Evolutionary conservation across 176 grass and related monocot species (phyloP).

Genomic region (Rhynchospora pubera): DNA sequence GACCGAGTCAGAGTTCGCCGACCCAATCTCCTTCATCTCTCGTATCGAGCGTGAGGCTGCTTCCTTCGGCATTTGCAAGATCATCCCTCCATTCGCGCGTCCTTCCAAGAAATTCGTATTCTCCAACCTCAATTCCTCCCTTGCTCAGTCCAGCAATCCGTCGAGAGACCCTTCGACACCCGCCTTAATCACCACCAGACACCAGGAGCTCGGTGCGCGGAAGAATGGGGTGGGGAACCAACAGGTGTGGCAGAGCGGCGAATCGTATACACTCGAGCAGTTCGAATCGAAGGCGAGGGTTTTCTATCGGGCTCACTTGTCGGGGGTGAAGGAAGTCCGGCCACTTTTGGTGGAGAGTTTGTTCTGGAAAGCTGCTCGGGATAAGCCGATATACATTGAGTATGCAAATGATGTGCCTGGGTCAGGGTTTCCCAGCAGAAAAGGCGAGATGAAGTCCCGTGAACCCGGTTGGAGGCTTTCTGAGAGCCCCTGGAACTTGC

Average conservation of each 20-base stretch:
- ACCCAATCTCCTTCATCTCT: constrained; percentile 95
- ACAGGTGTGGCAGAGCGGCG: constrained; percentile 96
- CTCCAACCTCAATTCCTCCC: constrained; percentile 70
- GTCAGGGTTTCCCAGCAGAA: constrained; percentile 54
- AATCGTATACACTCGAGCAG: constrained; percentile 74
- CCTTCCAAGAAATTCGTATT: constrained; percentile 80
- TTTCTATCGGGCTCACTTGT: constrained; percentile 50
- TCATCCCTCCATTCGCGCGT: constrained; percentile 66
- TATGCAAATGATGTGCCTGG: constrained; percentile 97
- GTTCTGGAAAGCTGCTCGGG: constrained; percentile 65
- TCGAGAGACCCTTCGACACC: background rate
- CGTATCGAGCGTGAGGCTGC: constrained; percentile 76
- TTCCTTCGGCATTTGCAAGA: constrained; percentile 96
- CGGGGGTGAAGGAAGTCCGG: constrained; percentile 45
- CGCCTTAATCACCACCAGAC: constrained; percentile 50
- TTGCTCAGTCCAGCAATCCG: constrained; percentile 22
- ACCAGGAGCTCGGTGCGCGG: constrained; percentile 62
- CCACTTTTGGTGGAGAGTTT: constrained; percentile 65
- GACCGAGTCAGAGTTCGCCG: constrained; percentile 92
- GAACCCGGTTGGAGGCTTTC: constrained; percentile 56
- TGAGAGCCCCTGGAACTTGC: constrained; percentile 91
- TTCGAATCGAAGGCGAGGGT: constrained; percentile 82
- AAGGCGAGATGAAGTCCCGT: constrained; percentile 35
- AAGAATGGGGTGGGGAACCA: constrained; percentile 26
- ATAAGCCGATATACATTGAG: constrained; percentile 82